Conservation (phyloP, 2,329 filamentous ascomycete species). For the Cladosporium sphaerospermum region DNA sequence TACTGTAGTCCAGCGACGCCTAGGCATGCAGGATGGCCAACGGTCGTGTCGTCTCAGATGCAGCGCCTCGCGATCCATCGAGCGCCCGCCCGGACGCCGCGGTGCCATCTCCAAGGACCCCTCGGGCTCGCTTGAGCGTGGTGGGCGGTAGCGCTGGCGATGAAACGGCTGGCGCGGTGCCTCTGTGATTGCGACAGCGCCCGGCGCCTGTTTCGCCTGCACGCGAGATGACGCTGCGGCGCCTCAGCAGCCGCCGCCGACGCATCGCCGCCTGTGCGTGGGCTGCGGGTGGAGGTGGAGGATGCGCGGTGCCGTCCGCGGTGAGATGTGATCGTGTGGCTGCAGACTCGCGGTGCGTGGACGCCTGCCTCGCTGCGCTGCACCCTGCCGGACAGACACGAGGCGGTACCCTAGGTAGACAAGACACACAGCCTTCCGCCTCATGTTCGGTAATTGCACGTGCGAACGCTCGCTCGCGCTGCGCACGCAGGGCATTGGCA, state of each 20-base stretch:
- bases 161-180: slow-evolving; percentile 9
- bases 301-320: no score
- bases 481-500: no score
- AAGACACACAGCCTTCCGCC: no score
- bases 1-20: no score
- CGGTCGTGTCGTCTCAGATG: neutral
- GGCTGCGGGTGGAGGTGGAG: no score
- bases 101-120: slow-evolving; percentile 5
- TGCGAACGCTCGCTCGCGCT: no score
- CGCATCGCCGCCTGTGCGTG: neutral
- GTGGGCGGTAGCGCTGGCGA: neutral
- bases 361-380: no score
- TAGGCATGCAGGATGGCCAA: neutral
- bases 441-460: no score
- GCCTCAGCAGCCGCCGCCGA: neutral
- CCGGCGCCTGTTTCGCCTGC: slow-evolving; percentile 4
- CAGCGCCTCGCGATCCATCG: neutral
- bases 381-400: no score
- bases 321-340: no score
- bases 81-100: neutral
- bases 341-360: no score
- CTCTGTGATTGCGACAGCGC: slow-evolving; percentile 8
- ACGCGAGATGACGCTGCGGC: slow-evolving; percentile 11
- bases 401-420: no score
- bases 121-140: neutral